Evolutionary conservation across 768 basidiomycete genomes (phyloP), one percentile per base, ranked within the genome.

Genomic region (Brasilioporus rufonigricans): DNA sequence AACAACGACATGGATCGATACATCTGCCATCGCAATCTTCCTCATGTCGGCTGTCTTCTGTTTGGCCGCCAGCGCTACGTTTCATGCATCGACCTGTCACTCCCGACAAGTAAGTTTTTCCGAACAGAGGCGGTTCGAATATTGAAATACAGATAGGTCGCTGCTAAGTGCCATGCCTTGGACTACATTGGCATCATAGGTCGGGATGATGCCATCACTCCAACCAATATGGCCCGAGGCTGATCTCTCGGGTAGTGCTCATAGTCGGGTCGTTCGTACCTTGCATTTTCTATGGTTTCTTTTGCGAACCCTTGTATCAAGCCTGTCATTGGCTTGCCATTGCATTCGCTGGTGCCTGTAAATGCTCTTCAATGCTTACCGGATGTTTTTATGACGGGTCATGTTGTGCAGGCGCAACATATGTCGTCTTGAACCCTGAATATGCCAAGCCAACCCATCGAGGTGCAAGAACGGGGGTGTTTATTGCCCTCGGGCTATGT

Each of bases 141-240:
- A 12, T 29, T 58, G 13, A 55, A n/a, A n/a, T 21, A n/a, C 31
- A 52, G 54, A 49, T 56, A 89, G 87, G 80, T 87, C 40, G 74
- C 81, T 27, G 69, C 76, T 35, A 72, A 73, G 48, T 91, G 84
- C 65, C 81, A 88, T 66, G 77, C 80, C 16, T 72, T 87, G 43
- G 91, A 89, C 71, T 89, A 94, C 69, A 73, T 88, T 27, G 93
- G 93, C 12, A 96, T 96, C 59, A 80, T 86, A 58, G 72, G 80
- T 87, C 46, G 49, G 76, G 58, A 46, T 18, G 44, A 36, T 43
- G 16, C 16, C 24, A 50, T 48, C 53, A 49, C 35, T 53, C 46
- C 40, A 45, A 24, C 35, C 36, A 26, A 44, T 31, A 32, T 48
- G 45, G 18, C 27, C 31, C 23, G 19, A 40, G 0, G 23, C 50